These are phyloP conservation scores for Lycium barbarum DNA, from an alignment of 257 asterid species.

Conservation along the genomic window DNA sequence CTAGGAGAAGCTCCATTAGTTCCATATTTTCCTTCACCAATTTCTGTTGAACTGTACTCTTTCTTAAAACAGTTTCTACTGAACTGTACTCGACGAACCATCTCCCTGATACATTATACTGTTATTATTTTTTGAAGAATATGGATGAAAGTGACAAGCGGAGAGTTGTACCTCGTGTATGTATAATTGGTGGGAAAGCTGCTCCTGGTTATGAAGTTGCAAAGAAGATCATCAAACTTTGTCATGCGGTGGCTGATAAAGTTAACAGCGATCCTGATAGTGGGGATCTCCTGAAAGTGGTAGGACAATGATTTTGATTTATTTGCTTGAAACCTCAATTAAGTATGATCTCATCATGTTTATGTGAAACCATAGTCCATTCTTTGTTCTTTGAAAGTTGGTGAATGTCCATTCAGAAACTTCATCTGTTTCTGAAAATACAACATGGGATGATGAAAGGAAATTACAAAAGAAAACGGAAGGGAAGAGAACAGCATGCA, in stretches of 20 bases:
- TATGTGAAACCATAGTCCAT: slow-evolving; percentile 20
- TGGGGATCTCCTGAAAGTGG: slow-evolving; percentile 63
- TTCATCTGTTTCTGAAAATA: slow-evolving; percentile 19
- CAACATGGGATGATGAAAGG: background rate
- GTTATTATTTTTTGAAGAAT: slow-evolving; percentile 41
- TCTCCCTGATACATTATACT: slow-evolving; percentile 16
- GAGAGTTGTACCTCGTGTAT: slow-evolving; percentile 62
- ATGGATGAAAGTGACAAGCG: slow-evolving; percentile 48
- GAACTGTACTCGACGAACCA: background rate
- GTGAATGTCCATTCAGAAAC: slow-evolving; percentile 22
- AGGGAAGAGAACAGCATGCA: background rate
- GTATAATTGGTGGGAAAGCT: slow-evolving; percentile 65
- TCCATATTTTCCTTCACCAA: background rate
- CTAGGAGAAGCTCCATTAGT: background rate
- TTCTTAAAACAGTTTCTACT: background rate
- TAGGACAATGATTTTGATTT: slow-evolving; percentile 35
- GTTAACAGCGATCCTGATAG: slow-evolving; percentile 52
- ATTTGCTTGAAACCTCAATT: slow-evolving; percentile 1
- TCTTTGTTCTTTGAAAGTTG: slow-evolving; percentile 21
- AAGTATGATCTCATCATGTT: slow-evolving; percentile 10
- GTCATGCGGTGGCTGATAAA: slow-evolving; percentile 61
- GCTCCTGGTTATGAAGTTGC: slow-evolving; percentile 65
- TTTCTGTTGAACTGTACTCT: slow-evolving; percentile 15
- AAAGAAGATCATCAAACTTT: slow-evolving; percentile 61
- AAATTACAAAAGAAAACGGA: slow-evolving; percentile 1